Evolutionary conservation across 495 filamentous ascomycete genomes (phyloP).

Genomic region (Tetracladium setigerum): DNA sequence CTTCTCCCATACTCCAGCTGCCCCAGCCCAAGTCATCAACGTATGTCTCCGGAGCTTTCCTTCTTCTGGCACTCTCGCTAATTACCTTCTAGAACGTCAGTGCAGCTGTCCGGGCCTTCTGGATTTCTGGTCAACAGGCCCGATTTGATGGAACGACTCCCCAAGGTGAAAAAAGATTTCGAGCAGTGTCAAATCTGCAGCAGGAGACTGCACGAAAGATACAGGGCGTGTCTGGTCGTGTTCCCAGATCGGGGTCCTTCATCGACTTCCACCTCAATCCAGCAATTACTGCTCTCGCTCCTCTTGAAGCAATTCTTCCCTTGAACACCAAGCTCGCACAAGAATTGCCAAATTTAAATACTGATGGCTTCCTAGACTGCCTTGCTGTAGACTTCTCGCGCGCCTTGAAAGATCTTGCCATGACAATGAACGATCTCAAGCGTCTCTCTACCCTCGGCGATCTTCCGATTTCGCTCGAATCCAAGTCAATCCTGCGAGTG

Average conservation of each 20-base stretch:
- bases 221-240: conserved; percentile 40
- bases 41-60: no score
- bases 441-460: conserved; percentile 69
- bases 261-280: conserved; percentile 81
- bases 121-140: conserved; percentile 77
- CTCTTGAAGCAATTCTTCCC: conserved; percentile 31
- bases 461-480: conserved; percentile 66
- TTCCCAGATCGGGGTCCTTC: conserved; percentile 56
- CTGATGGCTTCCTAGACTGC: conserved; percentile 71
- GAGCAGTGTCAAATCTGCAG: conserved; percentile 59
- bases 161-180: conserved; percentile 70
- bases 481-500: conserved; percentile 56
- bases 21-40: conserved; percentile 83
- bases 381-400: conserved; percentile 86
- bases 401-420: conserved; percentile 73
- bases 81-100: conserved; percentile 57
- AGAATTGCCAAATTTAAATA: conserved; percentile 51
- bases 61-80: no score
- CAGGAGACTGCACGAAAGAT: conserved; percentile 60
- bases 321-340: conserved; percentile 13
- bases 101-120: conserved; percentile 81
- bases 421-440: conserved; percentile 74
- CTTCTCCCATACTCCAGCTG: conserved; percentile 82
- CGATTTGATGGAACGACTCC: conserved; percentile 69
- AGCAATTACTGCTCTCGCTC: conserved; percentile 76